Evolutionary conservation across 2,329 filamentous ascomycete genomes (phyloP), one percentile per base, ranked within the genome.

Genomic region (Fonsecaea pedrosoi): DNA sequence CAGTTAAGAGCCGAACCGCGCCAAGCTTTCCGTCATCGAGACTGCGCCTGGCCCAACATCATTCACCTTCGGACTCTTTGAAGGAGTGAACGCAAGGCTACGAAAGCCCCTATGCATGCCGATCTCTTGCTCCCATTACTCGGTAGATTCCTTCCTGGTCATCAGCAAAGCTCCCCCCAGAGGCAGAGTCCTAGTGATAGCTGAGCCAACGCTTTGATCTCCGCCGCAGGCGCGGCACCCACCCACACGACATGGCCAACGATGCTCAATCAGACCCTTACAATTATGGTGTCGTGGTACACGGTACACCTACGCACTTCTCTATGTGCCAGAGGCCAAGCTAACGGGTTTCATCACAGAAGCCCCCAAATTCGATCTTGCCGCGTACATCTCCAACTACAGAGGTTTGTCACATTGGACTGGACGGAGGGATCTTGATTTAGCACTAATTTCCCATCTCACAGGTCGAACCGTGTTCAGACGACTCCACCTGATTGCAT

Each of bases 311-410:
- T 30, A 45, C 2, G 18, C 35, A 12, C 15, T 65, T 65, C 8
- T 37, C 32, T 38, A 38, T 25, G 10, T 67, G 56, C 5, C 21
- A 18, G 15, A 30, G 12, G 10, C 35, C 42, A 25, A 40, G 57
- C 57, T 64, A 55, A 67, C 61, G 21, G n/a, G 21, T 45, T 48
- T 25, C 32, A 3, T 53, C 13, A 55, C 53, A 94, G 92, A 92
- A 56, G 80, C 86, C 6, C 94, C 94, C 9, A 97, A 94, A 76
- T 90, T 98, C 73, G 95, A 98, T 74, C 86, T 99, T 50, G 92
- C 97, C 68, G 87, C 90, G 42, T 98, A 97, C 78, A 90, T 97
- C 58, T 85, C 90, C 71, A 96, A 97, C 76, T 99, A 98, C 79
- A 85, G 83, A 76, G 92, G 94, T 94, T 80, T 54, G 81, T 71